Percentiles rank a stretch among this genome's conserved stretches.
phyloP scores from a whole-genome alignment of 2,329 filamentous ascomycete species.

The Phialophora tarda region DNA sequence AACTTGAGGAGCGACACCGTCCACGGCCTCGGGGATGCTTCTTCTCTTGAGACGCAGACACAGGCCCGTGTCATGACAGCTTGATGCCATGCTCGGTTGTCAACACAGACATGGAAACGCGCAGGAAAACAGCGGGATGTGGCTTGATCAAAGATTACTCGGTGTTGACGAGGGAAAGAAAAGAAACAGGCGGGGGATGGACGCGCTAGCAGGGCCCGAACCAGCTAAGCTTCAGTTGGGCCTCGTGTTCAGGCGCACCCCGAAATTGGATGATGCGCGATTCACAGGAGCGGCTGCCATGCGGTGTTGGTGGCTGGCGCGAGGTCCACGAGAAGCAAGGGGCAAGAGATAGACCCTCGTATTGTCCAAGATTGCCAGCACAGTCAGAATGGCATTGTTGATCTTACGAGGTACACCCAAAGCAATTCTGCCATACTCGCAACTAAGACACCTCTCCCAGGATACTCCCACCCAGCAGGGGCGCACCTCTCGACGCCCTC shows the following conservation, averaged over 20 bases:
- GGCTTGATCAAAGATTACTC: background rate
- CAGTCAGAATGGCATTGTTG: no score
- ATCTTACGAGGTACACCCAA: no score
- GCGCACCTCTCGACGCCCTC: slow-evolving; percentile 55
- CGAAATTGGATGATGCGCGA: slow-evolving; percentile 15
- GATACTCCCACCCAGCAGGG: slow-evolving; percentile 31
- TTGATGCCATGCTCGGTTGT: background rate
- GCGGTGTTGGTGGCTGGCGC: slow-evolving; percentile 9
- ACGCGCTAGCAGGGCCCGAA: background rate
- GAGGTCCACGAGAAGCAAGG: background rate
- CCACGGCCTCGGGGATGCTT: background rate
- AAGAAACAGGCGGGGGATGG: slow-evolving; percentile 1
- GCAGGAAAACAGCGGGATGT: background rate
- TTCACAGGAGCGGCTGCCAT: background rate
- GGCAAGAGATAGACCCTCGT: background rate
- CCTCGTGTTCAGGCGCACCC: background rate
- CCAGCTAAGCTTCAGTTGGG: background rate
- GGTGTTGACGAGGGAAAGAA: background rate
- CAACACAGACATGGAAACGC: background rate
- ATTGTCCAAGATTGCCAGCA: background rate
- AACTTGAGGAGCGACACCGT: background rate
- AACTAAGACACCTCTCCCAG: slow-evolving; percentile 25
- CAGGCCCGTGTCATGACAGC: background rate
- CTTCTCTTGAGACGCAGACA: background rate
- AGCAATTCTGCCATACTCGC: background rate